Percentiles rank a stretch among this genome's conserved stretches.
Conservation (phyloP, 2,329 filamentous ascomycete species). For the Dothistroma pini region DNA sequence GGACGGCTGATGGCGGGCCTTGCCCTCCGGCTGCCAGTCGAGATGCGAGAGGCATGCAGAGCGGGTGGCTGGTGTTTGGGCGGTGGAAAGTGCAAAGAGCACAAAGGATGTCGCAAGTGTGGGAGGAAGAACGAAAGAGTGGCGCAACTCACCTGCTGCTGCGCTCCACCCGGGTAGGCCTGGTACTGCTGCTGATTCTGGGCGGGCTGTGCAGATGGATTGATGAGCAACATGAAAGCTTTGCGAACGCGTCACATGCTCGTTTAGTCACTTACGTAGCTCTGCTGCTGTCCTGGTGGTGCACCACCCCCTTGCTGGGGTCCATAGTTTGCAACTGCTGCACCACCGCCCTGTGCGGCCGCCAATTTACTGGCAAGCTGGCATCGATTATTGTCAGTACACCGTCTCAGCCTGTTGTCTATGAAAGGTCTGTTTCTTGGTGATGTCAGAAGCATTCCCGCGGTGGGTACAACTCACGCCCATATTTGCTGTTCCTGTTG, state of each 20-base stretch:
- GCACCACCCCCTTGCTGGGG: constrained; percentile 8
- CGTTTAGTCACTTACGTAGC: constrained; percentile 50
- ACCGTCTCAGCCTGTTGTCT: neutral
- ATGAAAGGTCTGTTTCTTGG: neutral
- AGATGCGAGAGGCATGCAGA: constrained; percentile 30
- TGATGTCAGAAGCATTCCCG: constrained; percentile 4
- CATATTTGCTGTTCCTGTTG: constrained; percentile 1
- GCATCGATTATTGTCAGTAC: neutral
- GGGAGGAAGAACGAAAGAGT: constrained; percentile 14
- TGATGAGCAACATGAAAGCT: constrained; percentile 17
- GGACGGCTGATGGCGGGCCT: constrained; percentile 38
- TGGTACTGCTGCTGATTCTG: constrained; percentile 52
- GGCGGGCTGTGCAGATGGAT: constrained; percentile 24
- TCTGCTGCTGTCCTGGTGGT: constrained; percentile 37
- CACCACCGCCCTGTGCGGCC: constrained; percentile 37
- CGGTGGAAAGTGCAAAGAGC: neutral
- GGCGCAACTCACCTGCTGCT: constrained; percentile 24
- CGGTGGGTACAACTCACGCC: constrained; percentile 2
- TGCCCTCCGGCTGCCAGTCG: constrained; percentile 29
- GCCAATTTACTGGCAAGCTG: constrained; percentile 39
- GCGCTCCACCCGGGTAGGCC: constrained; percentile 39
- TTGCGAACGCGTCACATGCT: constrained; percentile 16
- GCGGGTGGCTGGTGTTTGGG: constrained; percentile 1
- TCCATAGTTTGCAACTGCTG: constrained; percentile 26
- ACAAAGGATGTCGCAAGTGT: constrained; percentile 14